Evolutionary conservation across 805 yeast genomes (phyloP), one percentile per base, ranked within the genome.

Genomic region (Huiozyma sinensis): DNA sequence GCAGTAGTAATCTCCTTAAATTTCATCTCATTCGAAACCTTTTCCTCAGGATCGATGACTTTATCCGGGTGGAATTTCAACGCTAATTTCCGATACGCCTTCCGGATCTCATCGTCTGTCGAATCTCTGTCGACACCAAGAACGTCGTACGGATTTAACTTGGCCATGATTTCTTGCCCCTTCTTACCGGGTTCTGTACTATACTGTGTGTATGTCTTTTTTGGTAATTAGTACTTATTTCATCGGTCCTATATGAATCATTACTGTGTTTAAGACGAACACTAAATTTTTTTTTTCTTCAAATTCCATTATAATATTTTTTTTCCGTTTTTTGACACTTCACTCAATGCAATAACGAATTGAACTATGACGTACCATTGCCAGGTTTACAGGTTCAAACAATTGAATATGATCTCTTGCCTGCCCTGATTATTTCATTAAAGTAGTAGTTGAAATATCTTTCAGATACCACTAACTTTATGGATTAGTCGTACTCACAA

Each of bases 41-140:
- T 69, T 40, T 65, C 63, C 24, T 77, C 77, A 7, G 75, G 77
- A 50, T 78, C 85, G 0, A 76, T 60, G 1, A 77, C 88, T 59
- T 92, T 90, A 62, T 90, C 97, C 0, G 97, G 97, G 63, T 90
- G 97, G 54, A 80, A 76, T 47, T 70, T 68, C 35, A 90, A 70
- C 8, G 97, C 97, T 40, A 87, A 71, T 53, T 79, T 83, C 51
- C 94, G 73, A 64, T 86, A 90, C 0, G 96, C 95, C 61, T 76
- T 79, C 54, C 81, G 81, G 58, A 90, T 85, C 50, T 89, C 96
- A 1, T 65, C 66, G 31, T 75, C 64, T 1, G 86, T 65, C 0
- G 96, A 95, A 13, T 74, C 69, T 2, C 70, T 59, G 6, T 74
- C 76, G 5, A 88, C 77, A 34, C 86, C 95, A 24, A 88, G 70